These are phyloP conservation scores for Pseudognaphalium luteoalbum DNA, from an alignment of 129 eudicot species.

Conservation along the genomic window DNA sequence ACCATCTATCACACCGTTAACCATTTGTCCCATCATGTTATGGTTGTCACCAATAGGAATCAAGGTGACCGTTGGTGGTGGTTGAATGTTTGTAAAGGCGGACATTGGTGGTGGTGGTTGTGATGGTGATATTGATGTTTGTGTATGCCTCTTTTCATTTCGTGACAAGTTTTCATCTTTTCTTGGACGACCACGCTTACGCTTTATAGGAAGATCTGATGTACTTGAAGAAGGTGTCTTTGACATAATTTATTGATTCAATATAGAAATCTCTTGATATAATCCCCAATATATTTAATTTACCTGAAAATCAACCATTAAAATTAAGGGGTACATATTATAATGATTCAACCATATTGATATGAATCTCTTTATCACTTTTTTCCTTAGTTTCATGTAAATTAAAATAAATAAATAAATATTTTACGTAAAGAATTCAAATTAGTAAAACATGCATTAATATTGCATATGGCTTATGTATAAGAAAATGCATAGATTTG, in stretches of 20 bases:
- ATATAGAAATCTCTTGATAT: conserved; percentile 14
- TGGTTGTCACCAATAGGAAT: conserved; percentile 33
- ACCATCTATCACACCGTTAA: conserved; percentile 76
- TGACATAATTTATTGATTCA: conserved; percentile 46
- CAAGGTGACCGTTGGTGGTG: conserved; percentile 18
- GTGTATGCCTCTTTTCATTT: conserved; percentile 32
- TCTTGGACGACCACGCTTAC: conserved; percentile 87
- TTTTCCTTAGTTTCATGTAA: neutral
- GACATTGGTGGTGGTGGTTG: conserved; percentile 36
- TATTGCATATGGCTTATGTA: neutral
- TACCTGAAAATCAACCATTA: conserved; percentile 20
- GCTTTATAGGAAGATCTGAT: conserved; percentile 52
- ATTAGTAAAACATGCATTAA: neutral
- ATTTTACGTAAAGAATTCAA: no score
- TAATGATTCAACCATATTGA: neutral
- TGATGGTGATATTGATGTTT: conserved; percentile 23
- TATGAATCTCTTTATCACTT: no score
- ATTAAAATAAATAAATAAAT: no score
- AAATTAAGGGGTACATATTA: neutral
- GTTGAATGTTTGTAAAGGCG: conserved; percentile 29
- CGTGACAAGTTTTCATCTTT: conserved; percentile 55
- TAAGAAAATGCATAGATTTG: conserved; percentile 19
- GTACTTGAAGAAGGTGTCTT: conserved; percentile 29
- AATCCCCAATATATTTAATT: conserved; percentile 2
- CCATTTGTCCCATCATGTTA: conserved; percentile 54